phyloP scores from a whole-genome alignment of 495 filamentous ascomycete species.

The Hypoxylon intermedium region DNA sequence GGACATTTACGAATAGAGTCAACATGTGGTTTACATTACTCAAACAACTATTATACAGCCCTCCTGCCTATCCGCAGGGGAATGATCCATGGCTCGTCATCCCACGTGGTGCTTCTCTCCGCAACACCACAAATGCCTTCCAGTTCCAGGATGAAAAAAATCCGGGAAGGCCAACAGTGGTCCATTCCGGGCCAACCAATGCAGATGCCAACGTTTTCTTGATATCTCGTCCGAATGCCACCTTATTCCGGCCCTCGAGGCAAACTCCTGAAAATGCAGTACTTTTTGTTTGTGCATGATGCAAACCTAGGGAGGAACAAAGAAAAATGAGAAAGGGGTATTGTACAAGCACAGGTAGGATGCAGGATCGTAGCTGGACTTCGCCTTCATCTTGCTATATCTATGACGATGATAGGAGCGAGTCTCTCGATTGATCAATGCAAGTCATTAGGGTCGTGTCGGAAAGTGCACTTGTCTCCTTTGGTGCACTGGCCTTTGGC shows the following conservation, averaged over 20 bases:
- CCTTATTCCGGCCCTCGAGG: not conserved
- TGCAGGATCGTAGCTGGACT: too few relatives aligned
- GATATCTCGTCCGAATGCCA: too few relatives aligned
- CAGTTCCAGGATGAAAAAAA: too few relatives aligned
- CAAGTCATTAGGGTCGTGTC: slow-evolving; percentile 62
- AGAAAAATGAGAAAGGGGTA: not conserved
- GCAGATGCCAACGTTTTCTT: too few relatives aligned
- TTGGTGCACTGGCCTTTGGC: slow-evolving; percentile 80
- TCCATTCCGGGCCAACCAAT: too few relatives aligned
- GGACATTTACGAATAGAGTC: not conserved
- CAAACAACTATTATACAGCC: slow-evolving; percentile 16
- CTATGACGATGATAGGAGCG: too few relatives aligned
- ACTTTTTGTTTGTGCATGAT: not conserved
- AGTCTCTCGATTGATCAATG: slow-evolving; percentile 5
- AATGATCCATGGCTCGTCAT: not conserved
- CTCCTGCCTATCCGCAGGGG: not conserved
- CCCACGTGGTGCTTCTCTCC: not conserved
- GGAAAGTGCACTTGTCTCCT: slow-evolving; percentile 83
- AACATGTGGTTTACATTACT: not conserved
- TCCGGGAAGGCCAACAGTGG: too few relatives aligned
- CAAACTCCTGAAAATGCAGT: slow-evolving; percentile 16
- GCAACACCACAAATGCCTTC: not conserved
- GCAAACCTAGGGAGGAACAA: not conserved
- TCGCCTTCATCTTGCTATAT: too few relatives aligned
- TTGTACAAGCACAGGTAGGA: not conserved